Evolutionary conservation across 2,329 filamentous ascomycete species (phyloP), one percentile per base, ranked within the genome.

Genomic region (Xylogone sp.): DNA sequence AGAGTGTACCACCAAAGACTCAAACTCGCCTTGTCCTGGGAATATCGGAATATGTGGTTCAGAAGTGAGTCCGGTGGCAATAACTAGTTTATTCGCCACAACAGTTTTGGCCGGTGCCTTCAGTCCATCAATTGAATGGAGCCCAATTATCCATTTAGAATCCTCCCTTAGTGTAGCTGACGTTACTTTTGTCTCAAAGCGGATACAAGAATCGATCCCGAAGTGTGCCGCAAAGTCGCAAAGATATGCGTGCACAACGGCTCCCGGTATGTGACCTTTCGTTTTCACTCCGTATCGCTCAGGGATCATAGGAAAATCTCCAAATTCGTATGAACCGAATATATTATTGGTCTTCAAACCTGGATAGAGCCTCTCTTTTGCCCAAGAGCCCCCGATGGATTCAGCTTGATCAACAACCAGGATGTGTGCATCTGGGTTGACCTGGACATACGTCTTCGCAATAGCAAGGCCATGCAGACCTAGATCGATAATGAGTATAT

Each of bases 321-420:
- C 81, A 60, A 81, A 90, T 65, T 92, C 86, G 58, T 85, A 89
- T 0, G 82, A 86, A 2, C 87, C 87, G 10, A 85, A 66, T 64
- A 89, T 77, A 61, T 91, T 91, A 68, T 93, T 92, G 49, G 81
- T 84, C 60, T 83, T 87, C 46, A 93, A 75, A 1, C 81, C 83
- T 0, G 83, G 79, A 64, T 91, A 87, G 1, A 90, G 68, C 1
- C 86, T 77, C 34, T 86, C 72, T 51, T 81, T 72, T 8, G 83
- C 79, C 88, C 87, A 92, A 16, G 83, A 82, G 3, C 88, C 88
- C 1, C 88, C 88, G 4, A 84, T 61, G 0, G 79, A 78, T 12
- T 72, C 65, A 10, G 75, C 73, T 4, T 74, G 69, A 45, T 90
- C 86, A 24, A 88, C 68, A 9, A 89, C 62, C 1, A 76, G 68